Base-by-base conservation (phyloP, 2,329 filamentous ascomycete species). In the Paramyrothecium sp. region DNA sequence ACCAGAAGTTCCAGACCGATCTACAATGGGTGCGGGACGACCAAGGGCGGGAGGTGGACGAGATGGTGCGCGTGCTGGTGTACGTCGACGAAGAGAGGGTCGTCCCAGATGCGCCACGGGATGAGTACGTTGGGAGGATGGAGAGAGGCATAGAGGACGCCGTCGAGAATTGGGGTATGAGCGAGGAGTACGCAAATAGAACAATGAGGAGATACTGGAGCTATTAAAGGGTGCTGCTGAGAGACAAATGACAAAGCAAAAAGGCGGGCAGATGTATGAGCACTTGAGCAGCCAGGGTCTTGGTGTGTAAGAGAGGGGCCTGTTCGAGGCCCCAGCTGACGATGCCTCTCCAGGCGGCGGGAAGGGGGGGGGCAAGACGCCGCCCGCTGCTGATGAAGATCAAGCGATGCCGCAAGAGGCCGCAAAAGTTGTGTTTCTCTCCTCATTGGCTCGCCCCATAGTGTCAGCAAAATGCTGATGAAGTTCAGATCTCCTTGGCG, bases 101-200 rank as follows among this genome's bases (percentile, higher is more conserved):
- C 0, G 61, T 56, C 20, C 74, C 76, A 22, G 73, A 71, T n/a
- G 57, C 48, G 48, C 81, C 85, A 3, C 72, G 73, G 63, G 64
- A 75, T 2, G 87, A 89, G 73, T 90, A 89, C 65, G 71, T 89
- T 8, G 76, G 71, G 48, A 71, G 87, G 26, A 89, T 90, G 83
- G 88, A 89, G 67, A 71, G 69, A 61, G 87, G 84, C 1, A 84
- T 90, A 26, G 62, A 72, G 33, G 87, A 90, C 72, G 86, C 84
- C 23, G 59, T 83, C 17, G 65, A 65, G 59, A 72, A 78, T 61
- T 78, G 75, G 71, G 84, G 83, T 0, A 69, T 90, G 66, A 83
- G 85, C 33, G 59, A 69, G 63, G 64, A 57, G 44, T 90, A 89
- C 71, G 83, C 86, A 7, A 69, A 81, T 2, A 60, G 67, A 30